phyloP scores from a whole-genome alignment of 345 rosid genomes.

The Conringia planisiliqua region DNA sequence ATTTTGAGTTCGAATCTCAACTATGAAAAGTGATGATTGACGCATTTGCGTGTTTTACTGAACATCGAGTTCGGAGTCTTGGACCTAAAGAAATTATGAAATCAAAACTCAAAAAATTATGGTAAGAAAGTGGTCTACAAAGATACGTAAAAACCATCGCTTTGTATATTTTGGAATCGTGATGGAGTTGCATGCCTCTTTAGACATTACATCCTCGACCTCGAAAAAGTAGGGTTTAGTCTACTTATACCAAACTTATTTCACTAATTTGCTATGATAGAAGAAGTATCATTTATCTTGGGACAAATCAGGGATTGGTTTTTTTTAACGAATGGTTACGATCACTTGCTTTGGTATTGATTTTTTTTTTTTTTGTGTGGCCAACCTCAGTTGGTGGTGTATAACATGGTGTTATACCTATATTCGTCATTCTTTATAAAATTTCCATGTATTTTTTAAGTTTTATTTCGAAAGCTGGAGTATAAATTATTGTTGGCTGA shows the following conservation, averaged over 20 bases:
- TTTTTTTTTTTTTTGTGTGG: not conserved
- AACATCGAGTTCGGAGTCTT: no score
- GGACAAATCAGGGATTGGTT: not conserved
- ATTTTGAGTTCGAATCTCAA: no score
- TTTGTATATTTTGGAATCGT: not conserved
- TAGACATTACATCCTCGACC: not conserved
- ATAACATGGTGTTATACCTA: not conserved
- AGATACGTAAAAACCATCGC: not conserved
- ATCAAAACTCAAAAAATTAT: no score
- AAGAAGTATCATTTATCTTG: not conserved
- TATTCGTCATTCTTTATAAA: not conserved
- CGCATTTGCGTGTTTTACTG: no score
- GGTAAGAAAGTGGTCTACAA: no score
- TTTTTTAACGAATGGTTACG: not conserved
- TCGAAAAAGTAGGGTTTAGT: not conserved
- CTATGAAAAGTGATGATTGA: no score
- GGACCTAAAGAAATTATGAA: no score
- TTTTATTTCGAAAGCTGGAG: not conserved
- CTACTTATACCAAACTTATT: no score
- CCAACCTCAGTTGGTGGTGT: not conserved
- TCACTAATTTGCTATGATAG: not conserved
- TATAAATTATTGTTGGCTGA: not conserved
- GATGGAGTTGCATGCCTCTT: not conserved
- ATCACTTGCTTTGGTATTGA: slow-evolving; percentile 9
- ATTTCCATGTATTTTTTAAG: not conserved